Conservation (phyloP, 2,329 filamentous ascomycete genomes). For the Sphaerulina vaccinii region DNA sequence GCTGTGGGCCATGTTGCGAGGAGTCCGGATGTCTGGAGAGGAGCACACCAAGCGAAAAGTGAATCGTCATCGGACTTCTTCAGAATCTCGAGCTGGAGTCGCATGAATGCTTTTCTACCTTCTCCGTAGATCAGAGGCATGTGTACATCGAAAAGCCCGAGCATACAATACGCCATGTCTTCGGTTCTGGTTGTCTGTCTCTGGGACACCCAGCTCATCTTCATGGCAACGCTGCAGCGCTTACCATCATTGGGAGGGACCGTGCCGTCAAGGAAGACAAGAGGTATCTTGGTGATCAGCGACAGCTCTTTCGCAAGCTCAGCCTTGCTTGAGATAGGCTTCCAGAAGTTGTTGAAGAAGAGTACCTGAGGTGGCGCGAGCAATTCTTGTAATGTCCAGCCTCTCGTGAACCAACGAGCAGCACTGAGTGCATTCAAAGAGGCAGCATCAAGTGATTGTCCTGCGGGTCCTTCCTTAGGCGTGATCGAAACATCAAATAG, state of each 20-base stretch:
- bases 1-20: no score
- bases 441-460: not conserved
- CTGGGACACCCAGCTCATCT: not conserved
- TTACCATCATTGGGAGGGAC: not conserved
- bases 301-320: not conserved
- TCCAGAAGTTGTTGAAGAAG: not conserved
- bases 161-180: not conserved
- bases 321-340: not conserved
- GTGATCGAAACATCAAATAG: not conserved
- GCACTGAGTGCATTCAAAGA: not conserved
- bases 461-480: no score
- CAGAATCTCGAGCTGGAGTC: not conserved
- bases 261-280: not conserved
- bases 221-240: not conserved
- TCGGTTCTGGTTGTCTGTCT: not conserved
- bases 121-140: slow-evolving; percentile 4
- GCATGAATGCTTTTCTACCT: not conserved
- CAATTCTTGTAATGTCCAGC: no score
- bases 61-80: not conserved
- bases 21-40: no score
- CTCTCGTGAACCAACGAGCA: not conserved
- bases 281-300: not conserved
- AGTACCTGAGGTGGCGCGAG: not conserved
- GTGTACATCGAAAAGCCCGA: not conserved
- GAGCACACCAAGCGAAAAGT: not conserved